Evolutionary conservation across 345 rosid genomes (phyloP), one percentile per base, ranked within the genome.

Genomic region (Lenwebbia sp.): DNA sequence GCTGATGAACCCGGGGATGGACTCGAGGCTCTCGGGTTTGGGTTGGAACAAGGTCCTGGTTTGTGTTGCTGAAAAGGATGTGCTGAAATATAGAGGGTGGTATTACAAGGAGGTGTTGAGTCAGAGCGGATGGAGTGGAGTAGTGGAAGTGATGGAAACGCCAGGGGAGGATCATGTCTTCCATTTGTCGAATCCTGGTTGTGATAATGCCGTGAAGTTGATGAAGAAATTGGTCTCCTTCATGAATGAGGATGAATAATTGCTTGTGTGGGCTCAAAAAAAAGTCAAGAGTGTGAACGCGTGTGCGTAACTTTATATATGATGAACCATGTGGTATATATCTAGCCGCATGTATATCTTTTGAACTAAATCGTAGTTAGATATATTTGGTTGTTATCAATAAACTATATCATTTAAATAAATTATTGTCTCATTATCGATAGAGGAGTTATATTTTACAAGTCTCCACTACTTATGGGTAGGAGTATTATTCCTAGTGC

Each of bases 101-200:
- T 22, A 44, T 26, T 92, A 89, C 56, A 75, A 83, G 44, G 91
- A 88, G 88, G 44, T 44, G 2, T 6, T 90, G 88, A 87, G 84
- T 86, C 19, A 40, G 13, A 86, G 89, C 54, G 89, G 88, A 3
- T 88, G 91, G 90, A 37, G 5, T 10, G 94, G 93, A 10, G 62
- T 30, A 7, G 76, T 88, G 70, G 89, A 89, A 65, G 51, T 83
- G n/a, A 50, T 76, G 74, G 92, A 91, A 85, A 23, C 87, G 2
- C 52, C 86, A 70, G 90, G 88, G 4, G 89, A 91, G 82, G 91
- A 88, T 5, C 93, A 91, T 86, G 89, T 83, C n/a, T 92, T 92
- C 51, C 93, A 91, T 26, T 84, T 90, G 87, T 22, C 74, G 7
- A 84, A 89, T n/a, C 90, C 90, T 4, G 15, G 6, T 23, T 78